A percentile compares a stretch with the other conserved stretches of the same genome.
These are phyloP conservation scores for Cladochytrium replicatum DNA, from an alignment of 192 early-diverging fungal genomes.

Conservation along the genomic window DNA sequence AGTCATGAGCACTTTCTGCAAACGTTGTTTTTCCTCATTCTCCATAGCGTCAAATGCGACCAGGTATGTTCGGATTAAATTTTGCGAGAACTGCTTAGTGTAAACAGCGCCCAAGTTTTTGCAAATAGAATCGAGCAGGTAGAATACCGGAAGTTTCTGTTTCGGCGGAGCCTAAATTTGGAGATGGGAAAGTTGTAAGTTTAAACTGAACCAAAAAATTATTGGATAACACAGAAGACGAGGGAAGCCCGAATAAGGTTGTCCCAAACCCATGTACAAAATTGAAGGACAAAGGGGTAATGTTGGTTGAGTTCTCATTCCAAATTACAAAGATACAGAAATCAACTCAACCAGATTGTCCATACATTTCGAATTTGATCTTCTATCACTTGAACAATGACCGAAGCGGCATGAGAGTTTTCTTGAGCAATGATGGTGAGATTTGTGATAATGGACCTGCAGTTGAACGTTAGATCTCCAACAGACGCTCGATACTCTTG, in stretches of 20 bases:
- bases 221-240: too few relatives aligned
- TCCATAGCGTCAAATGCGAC: conserved; percentile 67
- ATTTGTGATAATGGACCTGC: conserved; percentile 83
- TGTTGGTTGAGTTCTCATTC: too few relatives aligned
- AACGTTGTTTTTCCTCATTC: conserved; percentile 48
- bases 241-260: too few relatives aligned
- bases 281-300: too few relatives aligned
- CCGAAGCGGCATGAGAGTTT: conserved; percentile 49
- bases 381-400: conserved; percentile 71
- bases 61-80: conserved; percentile 64
- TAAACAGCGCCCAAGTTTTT: conserved; percentile 86
- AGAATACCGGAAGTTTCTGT: conserved; percentile 80
- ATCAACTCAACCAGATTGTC: too few relatives aligned
- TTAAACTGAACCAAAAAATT: too few relatives aligned
- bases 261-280: too few relatives aligned
- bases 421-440: conserved; percentile 79
- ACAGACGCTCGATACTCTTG: conserved; percentile 55
- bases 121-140: conserved; percentile 90
- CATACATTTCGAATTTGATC: conserved; percentile 45
- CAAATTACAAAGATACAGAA: too few relatives aligned
- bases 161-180: conserved; percentile 59
- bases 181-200: too few relatives aligned
- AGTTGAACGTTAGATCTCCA: conserved; percentile 80
- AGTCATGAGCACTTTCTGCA: conserved; percentile 68
- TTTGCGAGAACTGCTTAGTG: conserved; percentile 55